A percentile compares a stretch with the other conserved stretches of the same genome.
Evolutionary conservation across 2,329 filamentous ascomycete genomes (phyloP).

Genomic region (Cordyceps pruinosa): DNA sequence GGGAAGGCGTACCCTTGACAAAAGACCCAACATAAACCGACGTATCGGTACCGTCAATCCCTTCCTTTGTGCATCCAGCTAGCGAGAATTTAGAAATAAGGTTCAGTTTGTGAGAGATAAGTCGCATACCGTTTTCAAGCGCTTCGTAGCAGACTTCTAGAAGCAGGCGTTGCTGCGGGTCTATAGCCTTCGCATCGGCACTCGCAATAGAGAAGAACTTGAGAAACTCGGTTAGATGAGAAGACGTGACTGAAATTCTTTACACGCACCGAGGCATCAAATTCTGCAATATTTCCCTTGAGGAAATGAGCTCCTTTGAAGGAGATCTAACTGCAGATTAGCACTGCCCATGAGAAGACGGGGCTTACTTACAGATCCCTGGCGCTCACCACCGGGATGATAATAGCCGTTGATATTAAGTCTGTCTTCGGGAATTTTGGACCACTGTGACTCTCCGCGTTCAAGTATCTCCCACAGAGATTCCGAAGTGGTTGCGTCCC

Average conservation of each 20-base stretch:
- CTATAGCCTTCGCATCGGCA: conserved; percentile 45
- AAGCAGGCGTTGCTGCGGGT: conserved; percentile 46
- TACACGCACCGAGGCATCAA: conserved; percentile 42
- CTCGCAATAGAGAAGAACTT: conserved; percentile 46
- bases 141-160: conserved; percentile 46
- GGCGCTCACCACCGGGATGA: conserved; percentile 43
- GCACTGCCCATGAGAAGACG: background rate
- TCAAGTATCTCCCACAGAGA: conserved; percentile 43
- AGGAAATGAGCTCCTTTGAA: conserved; percentile 46
- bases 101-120: background rate
- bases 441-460: conserved; percentile 39
- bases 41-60: conserved; percentile 37
- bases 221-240: background rate
- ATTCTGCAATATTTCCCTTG: conserved; percentile 38
- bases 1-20: conserved; percentile 35
- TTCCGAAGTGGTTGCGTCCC: conserved; percentile 37
- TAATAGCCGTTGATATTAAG: conserved; percentile 48
- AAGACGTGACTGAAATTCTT: background rate
- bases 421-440: conserved; percentile 40
- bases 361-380: conserved; percentile 37
- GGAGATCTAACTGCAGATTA: conserved; percentile 30
- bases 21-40: conserved; percentile 46
- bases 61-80: conserved; percentile 39
- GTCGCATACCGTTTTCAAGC: conserved; percentile 37
- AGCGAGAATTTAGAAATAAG: background rate